Evolutionary conservation across 352 stramenopile genomes (phyloP).

Genomic region (Globisporangium barbulae): DNA sequence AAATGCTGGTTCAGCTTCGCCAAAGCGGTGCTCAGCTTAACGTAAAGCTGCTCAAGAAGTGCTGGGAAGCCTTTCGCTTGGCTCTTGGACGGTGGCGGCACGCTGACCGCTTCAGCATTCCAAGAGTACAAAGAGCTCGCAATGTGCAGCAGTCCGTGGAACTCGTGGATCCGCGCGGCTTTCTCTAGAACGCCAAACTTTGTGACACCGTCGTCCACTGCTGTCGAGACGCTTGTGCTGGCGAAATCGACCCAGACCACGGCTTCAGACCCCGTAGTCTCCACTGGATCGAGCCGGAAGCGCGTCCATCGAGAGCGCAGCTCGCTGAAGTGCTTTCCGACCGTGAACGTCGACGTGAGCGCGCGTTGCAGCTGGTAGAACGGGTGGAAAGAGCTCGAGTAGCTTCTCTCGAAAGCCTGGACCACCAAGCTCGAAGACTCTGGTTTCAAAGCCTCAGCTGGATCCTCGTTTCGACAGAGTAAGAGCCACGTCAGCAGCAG

Average conservation of each 20-base stretch:
- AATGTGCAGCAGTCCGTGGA: conserved; percentile 10
- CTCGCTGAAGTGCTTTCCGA: conserved; percentile 20
- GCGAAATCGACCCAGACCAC: conserved; percentile 28
- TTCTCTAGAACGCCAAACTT: conserved; percentile 26
- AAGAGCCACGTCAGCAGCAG: conserved; percentile 34
- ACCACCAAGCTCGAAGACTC: background rate
- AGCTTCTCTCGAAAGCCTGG: conserved; percentile 17
- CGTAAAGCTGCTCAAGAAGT: conserved; percentile 4
- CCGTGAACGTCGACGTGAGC: conserved; percentile 9
- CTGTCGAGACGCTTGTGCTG: background rate
- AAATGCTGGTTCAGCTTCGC: conserved; percentile 1
- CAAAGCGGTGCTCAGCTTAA: background rate
- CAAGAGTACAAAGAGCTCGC: background rate
- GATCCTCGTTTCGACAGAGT: conserved; percentile 16
- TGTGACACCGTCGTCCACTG: background rate
- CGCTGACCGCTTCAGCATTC: background rate
- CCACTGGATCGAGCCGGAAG: conserved; percentile 15
- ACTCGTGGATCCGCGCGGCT: conserved; percentile 21
- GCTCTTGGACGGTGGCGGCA: background rate
- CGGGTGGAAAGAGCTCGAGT: conserved; percentile 54
- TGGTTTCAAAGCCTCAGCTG: background rate
- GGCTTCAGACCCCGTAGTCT: background rate
- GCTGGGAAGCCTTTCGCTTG: conserved; percentile 6
- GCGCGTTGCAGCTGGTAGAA: conserved; percentile 44
- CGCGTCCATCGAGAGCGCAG: conserved; percentile 24